These are phyloP conservation scores for Silene uniflora DNA, from an alignment of 148 eudicot genomes.

Conservation along the genomic window DNA sequence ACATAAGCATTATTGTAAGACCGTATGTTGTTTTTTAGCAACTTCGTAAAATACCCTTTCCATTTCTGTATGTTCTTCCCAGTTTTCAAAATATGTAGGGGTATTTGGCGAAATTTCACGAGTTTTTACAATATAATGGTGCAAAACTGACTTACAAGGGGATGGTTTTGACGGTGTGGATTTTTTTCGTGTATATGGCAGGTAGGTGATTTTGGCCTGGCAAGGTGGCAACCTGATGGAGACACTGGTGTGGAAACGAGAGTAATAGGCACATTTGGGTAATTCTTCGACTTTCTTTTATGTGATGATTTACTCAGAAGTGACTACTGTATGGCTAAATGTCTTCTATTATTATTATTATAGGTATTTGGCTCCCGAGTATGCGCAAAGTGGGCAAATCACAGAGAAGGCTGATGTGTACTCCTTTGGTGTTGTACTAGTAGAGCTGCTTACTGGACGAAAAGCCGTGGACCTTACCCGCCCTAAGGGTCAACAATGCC, in stretches of 20 bases:
- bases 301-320: neutral
- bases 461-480: constrained; percentile 72
- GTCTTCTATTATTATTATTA: neutral
- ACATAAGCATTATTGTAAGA: no score
- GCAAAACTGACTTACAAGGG: neutral
- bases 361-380: constrained; percentile 78
- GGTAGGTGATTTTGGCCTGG: constrained; percentile 81
- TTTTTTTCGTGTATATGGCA: constrained; percentile 13
- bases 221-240: constrained; percentile 83
- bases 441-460: constrained; percentile 65
- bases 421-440: constrained; percentile 69
- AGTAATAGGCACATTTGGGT: constrained; percentile 82
- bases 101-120: no score
- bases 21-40: no score
- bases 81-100: no score
- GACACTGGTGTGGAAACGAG: constrained; percentile 69
- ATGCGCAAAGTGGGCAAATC: constrained; percentile 77
- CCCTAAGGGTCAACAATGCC: constrained; percentile 73
- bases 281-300: neutral
- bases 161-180: neutral
- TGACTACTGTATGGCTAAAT: neutral
- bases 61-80: no score
- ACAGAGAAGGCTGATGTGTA: constrained; percentile 79
- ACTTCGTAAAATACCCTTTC: no score
- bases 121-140: neutral